phyloP scores from a whole-genome alignment of 1,284 basidiomycete genomes.

The Tilletia indica region DNA sequence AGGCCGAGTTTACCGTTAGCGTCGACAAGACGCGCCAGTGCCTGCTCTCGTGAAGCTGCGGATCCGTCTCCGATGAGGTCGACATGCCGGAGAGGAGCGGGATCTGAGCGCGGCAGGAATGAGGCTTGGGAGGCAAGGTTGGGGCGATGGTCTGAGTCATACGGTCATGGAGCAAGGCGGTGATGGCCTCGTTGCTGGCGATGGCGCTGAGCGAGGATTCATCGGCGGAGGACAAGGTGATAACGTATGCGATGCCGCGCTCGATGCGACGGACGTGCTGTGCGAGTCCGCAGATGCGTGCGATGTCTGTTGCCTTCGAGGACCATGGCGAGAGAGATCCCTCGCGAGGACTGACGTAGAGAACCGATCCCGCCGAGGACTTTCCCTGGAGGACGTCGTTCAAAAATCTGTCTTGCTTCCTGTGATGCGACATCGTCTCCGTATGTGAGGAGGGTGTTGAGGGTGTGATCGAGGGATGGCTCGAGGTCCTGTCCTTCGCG shows the following conservation, averaged over 20 bases:
- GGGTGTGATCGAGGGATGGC: slow-evolving; percentile 59
- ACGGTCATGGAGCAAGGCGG: slow-evolving; percentile 65
- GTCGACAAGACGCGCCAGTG: slow-evolving; percentile 61
- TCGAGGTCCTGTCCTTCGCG: slow-evolving; percentile 59
- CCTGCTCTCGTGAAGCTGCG: slow-evolving; percentile 34
- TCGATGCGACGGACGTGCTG: slow-evolving; percentile 75
- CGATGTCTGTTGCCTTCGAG: slow-evolving; percentile 93
- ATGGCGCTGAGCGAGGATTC: slow-evolving; percentile 27
- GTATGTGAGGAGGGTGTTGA: slow-evolving; percentile 79
- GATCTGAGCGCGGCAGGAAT: slow-evolving; percentile 71
- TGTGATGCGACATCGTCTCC: slow-evolving; percentile 70
- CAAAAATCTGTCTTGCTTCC: slow-evolving; percentile 60
- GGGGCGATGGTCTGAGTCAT: slow-evolving; percentile 79
- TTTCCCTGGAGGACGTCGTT: slow-evolving; percentile 33
- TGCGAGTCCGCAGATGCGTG: slow-evolving; percentile 69
- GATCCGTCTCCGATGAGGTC: slow-evolving; percentile 58
- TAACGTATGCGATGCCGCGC: slow-evolving; percentile 73
- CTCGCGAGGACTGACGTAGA: slow-evolving; percentile 49
- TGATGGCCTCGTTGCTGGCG: slow-evolving; percentile 22
- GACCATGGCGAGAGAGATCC: slow-evolving; percentile 85
- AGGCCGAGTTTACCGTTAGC: slow-evolving; percentile 86
- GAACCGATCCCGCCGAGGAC: slow-evolving; percentile 59
- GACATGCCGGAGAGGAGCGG: slow-evolving; percentile 72
- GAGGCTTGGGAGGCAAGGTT: slow-evolving; percentile 62
- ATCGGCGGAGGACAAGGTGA: slow-evolving; percentile 61